Conservation (phyloP, 495 filamentous ascomycete species). For the Lepidopterella palustris region DNA sequence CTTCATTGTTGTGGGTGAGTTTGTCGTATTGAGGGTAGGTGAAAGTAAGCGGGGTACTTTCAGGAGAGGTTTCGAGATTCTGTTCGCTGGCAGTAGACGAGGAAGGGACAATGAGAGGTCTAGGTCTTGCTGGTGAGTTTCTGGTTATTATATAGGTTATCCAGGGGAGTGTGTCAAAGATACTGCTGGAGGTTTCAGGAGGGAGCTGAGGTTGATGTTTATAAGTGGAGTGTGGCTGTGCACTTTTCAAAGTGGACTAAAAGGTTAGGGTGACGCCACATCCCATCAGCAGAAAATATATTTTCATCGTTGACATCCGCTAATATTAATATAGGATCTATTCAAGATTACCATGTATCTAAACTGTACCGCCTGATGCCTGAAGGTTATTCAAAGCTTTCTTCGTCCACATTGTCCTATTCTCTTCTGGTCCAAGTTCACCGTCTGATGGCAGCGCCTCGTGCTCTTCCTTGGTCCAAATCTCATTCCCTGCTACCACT, state of each 20-base stretch:
- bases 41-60: background rate
- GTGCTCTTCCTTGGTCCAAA: conserved; percentile 29
- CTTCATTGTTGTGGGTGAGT: conserved; percentile 16
- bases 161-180: background rate
- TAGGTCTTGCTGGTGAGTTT: background rate
- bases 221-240: background rate
- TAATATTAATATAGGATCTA: no score
- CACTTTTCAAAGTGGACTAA: no score
- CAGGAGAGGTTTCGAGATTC: no score
- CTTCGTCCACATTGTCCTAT: conserved; percentile 22
- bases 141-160: background rate
- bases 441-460: conserved; percentile 24
- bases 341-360: no score
- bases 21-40: conserved; percentile 3
- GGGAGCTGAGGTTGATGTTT: background rate
- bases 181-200: background rate
- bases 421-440: conserved; percentile 8
- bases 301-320: no score
- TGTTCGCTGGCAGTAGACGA: no score
- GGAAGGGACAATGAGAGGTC: no score
- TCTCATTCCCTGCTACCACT: conserved; percentile 31
- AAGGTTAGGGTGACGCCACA: no score
- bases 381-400: conserved; percentile 19
- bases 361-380: conserved; percentile 7
- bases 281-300: no score